Percentiles rank a stretch among this genome's conserved stretches.
These are phyloP conservation scores for Colletotrichum orchidophilum DNA, from an alignment of 2,329 filamentous ascomycete species.

Conservation along the genomic window DNA sequence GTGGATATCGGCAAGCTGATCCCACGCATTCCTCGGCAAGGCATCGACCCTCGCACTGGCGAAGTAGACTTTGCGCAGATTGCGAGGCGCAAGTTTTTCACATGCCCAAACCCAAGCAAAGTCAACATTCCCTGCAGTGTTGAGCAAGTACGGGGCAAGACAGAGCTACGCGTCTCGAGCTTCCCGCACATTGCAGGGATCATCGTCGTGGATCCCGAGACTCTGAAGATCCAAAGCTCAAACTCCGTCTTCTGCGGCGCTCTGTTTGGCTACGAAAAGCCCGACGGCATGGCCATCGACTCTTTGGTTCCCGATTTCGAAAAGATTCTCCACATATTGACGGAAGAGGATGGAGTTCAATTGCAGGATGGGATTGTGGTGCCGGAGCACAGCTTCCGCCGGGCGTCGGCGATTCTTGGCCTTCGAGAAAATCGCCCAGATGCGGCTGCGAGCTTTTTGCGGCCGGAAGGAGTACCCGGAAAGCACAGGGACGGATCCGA, in stretches of 20 bases:
- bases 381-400: conserved; percentile 93
- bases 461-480: conserved; percentile 85
- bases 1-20: conserved; percentile 82
- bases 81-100: conserved; percentile 79
- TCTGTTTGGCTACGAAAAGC: conserved; percentile 87
- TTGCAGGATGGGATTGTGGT: conserved; percentile 95
- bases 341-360: conserved; percentile 84
- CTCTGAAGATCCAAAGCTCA: conserved; percentile 85
- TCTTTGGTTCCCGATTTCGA: conserved; percentile 89
- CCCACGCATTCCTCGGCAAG: conserved; percentile 82
- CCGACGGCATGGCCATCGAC: conserved; percentile 82
- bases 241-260: conserved; percentile 95
- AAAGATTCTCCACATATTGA: conserved; percentile 81
- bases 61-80: conserved; percentile 83
- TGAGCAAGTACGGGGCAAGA: conserved; percentile 74
- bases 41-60: conserved; percentile 74
- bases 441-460: conserved; percentile 80
- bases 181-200: conserved; percentile 98
- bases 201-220: conserved; percentile 85
- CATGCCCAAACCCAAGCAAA: conserved; percentile 79
- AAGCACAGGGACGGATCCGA: conserved; percentile 91
- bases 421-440: conserved; percentile 85
- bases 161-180: conserved; percentile 85
- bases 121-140: conserved; percentile 88
- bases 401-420: conserved; percentile 84